Percentiles rank a stretch among this genome's conserved stretches.
phyloP scores from a whole-genome alignment of 306 rosid genomes.

The Quercus glauca region DNA sequence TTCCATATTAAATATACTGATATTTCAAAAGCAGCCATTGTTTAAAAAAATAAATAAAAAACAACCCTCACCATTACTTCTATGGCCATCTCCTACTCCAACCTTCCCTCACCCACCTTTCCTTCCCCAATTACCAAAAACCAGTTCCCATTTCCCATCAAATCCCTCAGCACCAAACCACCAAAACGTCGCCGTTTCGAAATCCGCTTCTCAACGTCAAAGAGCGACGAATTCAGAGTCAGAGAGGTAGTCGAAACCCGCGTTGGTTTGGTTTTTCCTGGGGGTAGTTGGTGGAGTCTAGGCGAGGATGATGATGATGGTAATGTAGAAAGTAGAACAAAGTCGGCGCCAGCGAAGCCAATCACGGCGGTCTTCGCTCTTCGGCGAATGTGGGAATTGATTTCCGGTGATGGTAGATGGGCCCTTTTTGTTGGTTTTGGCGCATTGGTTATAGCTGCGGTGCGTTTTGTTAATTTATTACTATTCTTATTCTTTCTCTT shows the following conservation, averaged over 20 bases:
- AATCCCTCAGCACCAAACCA: not conserved
- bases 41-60: too few species aligned
- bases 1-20: too few species aligned
- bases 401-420: conserved; percentile 44
- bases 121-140: not conserved
- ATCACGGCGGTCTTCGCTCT: conserved; percentile 36
- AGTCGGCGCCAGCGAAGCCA: conserved; percentile 30
- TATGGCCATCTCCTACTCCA: conserved; percentile 18
- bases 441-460: conserved; percentile 49
- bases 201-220: not conserved
- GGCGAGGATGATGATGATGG: conserved; percentile 1
- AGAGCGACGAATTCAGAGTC: not conserved
- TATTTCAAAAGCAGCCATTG: too few species aligned
- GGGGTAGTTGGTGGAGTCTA: conserved; percentile 56
- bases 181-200: conserved; percentile 9
- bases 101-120: not conserved
- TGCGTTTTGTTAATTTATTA: conserved; percentile 18
- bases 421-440: conserved; percentile 40
- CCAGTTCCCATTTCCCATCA: conserved; percentile 6
- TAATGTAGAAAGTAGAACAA: conserved; percentile 10
- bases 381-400: conserved; percentile 56
- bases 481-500: not conserved
- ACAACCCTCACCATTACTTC: not conserved
- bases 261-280: conserved; percentile 22
- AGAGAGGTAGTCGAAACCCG: conserved; percentile 6